A percentile compares a stretch with the other conserved stretches of the same genome.
These are phyloP conservation scores for Aureobasidium melanogenum DNA, from an alignment of 2,329 filamentous ascomycete species.

Conservation along the genomic window DNA sequence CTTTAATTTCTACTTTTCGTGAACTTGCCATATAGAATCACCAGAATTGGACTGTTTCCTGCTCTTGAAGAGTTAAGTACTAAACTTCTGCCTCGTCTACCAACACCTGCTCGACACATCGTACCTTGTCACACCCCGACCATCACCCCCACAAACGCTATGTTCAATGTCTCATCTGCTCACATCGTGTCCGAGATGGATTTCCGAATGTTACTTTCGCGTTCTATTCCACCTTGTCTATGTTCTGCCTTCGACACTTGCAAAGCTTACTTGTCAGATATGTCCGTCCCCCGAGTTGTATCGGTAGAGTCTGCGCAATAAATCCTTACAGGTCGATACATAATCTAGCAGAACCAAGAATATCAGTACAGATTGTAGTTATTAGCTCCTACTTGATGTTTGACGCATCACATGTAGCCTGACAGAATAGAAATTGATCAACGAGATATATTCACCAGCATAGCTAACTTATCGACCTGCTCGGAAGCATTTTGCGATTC, in stretches of 20 bases:
- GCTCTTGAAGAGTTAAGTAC: background rate
- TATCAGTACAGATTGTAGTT: too few species aligned
- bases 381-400: too few species aligned
- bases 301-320: too few species aligned
- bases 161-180: background rate
- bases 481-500: too few species aligned
- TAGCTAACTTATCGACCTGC: too few species aligned
- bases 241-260: background rate
- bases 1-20: background rate
- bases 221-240: background rate
- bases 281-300: too few species aligned
- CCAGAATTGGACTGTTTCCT: background rate
- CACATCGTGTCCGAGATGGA: background rate
- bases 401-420: too few species aligned
- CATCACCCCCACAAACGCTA: background rate
- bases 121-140: background rate
- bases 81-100: background rate
- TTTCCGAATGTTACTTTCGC: background rate
- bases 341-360: too few species aligned
- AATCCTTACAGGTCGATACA: too few species aligned
- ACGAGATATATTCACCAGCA: too few species aligned
- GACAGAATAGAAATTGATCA: too few species aligned
- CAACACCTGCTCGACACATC: background rate
- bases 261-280: too few species aligned
- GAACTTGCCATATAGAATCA: background rate